phyloP scores from a whole-genome alignment of 768 basidiomycete species.

The Cubamyces lactineus region DNA sequence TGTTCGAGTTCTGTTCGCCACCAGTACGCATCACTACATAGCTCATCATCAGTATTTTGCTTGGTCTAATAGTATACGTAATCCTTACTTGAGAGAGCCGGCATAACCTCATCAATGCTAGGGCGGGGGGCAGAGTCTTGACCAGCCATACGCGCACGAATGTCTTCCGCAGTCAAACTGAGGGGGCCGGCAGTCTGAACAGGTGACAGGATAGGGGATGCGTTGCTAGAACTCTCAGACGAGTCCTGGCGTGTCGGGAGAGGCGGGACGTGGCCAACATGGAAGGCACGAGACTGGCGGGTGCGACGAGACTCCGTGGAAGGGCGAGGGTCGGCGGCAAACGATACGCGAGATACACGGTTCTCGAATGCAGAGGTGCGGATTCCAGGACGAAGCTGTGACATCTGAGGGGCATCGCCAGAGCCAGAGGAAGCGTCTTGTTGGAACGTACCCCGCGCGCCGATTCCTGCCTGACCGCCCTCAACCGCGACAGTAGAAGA shows the following conservation, averaged over 20 bases:
- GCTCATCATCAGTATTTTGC: conserved; percentile 9
- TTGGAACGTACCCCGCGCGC: conserved; percentile 34
- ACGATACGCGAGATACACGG: conserved; percentile 66
- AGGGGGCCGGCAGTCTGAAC: conserved; percentile 47
- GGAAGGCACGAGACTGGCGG: conserved; percentile 44
- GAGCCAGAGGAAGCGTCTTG: neutral
- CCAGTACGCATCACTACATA: conserved; percentile 74
- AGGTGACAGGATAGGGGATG: conserved; percentile 43
- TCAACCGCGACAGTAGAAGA: conserved; percentile 48
- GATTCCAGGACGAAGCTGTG: conserved; percentile 56
- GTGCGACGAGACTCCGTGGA: conserved; percentile 48
- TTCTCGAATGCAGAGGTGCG: conserved; percentile 52
- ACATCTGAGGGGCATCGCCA: conserved; percentile 36
- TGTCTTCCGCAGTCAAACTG: conserved; percentile 61
- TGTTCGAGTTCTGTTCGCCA: conserved; percentile 32
- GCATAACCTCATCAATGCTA: conserved; percentile 62
- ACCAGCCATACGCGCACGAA: conserved; percentile 53
- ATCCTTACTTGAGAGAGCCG: conserved; percentile 66
- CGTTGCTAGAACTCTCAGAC: conserved; percentile 18
- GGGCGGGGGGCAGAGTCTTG: conserved; percentile 39
- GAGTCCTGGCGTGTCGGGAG: conserved; percentile 41
- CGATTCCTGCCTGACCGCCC: conserved; percentile 47
- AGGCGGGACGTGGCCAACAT: conserved; percentile 44
- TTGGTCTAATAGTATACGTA: neutral
- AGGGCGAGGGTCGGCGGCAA: conserved; percentile 62